Conservation (phyloP, 2,329 filamentous ascomycete genomes). For the Paramyrothecium sp. region DNA sequence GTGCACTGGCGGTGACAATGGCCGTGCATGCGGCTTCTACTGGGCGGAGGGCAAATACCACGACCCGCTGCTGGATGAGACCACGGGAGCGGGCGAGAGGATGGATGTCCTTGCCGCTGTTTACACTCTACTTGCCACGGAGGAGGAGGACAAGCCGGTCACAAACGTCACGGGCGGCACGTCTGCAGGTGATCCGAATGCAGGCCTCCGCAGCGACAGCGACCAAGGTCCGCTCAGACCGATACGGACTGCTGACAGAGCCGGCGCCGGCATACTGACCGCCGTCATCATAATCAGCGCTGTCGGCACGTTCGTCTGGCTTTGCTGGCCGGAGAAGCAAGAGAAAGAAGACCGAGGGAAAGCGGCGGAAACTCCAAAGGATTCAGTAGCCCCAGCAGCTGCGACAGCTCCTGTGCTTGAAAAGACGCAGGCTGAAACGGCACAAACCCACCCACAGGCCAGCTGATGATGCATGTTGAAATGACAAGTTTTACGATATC, state of each 20-base stretch:
- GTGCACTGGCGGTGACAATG: slow-evolving; percentile 58
- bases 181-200: slow-evolving; percentile 38
- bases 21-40: slow-evolving; percentile 62
- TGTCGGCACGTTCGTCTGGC: slow-evolving; percentile 46
- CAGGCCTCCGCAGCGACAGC: slow-evolving; percentile 32
- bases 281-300: slow-evolving; percentile 39
- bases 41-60: slow-evolving; percentile 52
- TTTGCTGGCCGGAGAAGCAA: background rate
- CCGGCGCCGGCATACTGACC: slow-evolving; percentile 49
- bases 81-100: slow-evolving; percentile 56
- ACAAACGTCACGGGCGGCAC: slow-evolving; percentile 51
- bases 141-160: slow-evolving; percentile 34
- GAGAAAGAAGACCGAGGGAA: background rate
- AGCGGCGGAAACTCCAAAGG: background rate
- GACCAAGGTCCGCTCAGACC: slow-evolving; percentile 20
- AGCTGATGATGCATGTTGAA: no score
- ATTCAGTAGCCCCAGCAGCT: no score
- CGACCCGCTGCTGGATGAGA: slow-evolving; percentile 49
- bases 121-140: slow-evolving; percentile 43
- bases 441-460: no score
- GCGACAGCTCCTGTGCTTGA: no score
- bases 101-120: slow-evolving; percentile 58
- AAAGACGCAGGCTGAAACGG: no score
- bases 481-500: no score
- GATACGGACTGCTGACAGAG: slow-evolving; percentile 43